Base-by-base conservation (phyloP, 768 basidiomycete species). In the Candolleomyces eurysporus region DNA sequence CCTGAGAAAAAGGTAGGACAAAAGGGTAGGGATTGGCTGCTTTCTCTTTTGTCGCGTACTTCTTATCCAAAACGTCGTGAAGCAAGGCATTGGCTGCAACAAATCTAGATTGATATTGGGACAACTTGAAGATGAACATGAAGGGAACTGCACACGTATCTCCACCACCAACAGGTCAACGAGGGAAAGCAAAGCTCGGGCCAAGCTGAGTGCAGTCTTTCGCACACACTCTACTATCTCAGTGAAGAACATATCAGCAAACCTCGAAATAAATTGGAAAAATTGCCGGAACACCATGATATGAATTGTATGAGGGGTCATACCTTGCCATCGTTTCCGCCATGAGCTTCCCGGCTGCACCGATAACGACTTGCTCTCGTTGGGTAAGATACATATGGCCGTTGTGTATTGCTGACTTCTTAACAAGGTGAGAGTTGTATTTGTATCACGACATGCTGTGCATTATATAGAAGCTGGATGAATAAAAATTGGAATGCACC, bases 1-100 rank as follows among this genome's bases (percentile, higher is more conserved):
- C 73, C 58, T 76, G 64, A 69, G 90, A 91, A 72, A 86, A 85
- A 19, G 91, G 87, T 22, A 84, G 75, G 71, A 92, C 88, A 68
- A 83, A 90, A 59, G 76, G 72, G 72, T 84, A 85, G 6, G 88
- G 84, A 69, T 90, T 84, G 17, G 82, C 77, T 11, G 84, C 82
- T 66, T 83, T 72, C 58, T 78, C 79, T 14, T 79, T 71, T 1
- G 86, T 76, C 17, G 88, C 86, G 68, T 94, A 92, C 78, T 94
- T 93, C 76, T 90, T 91, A 81, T 93, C 91, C 39, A 92, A 77
- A 46, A 94, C 81, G 72, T 96, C 94, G 68, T 96, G 94, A 48
- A 96, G 83, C 43, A 96, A 82, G n/a, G 94, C 90, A 32, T n/a
- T n/a, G n/a, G 90, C 89, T 84, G 63, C 40, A 60, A 22, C 26